phyloP scores from a whole-genome alignment of 495 filamentous ascomycete species.

The Penicillium goetzii region DNA sequence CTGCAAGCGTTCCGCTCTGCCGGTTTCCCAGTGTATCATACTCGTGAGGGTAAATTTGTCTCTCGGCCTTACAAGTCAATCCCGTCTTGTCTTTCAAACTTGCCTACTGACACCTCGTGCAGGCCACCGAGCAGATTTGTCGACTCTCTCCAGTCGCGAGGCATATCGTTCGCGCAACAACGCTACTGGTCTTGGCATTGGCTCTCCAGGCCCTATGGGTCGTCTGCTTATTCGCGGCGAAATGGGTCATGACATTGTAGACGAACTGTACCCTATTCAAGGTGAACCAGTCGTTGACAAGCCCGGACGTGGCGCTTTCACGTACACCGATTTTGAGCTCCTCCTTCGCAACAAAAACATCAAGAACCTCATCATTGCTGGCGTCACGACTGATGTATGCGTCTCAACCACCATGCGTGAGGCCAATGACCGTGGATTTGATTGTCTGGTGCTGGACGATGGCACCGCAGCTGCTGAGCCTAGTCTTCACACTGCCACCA shows the following conservation, averaged over 20 bases:
- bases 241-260: conserved; percentile 63
- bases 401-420: conserved; percentile 71
- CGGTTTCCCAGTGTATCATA: conserved; percentile 67
- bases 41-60: conserved; percentile 55
- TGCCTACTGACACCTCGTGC: conserved; percentile 21
- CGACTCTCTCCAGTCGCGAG: conserved; percentile 61
- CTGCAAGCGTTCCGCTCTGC: conserved; percentile 60
- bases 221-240: conserved; percentile 68
- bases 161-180: conserved; percentile 58
- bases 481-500: conserved; percentile 51
- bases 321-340: conserved; percentile 65
- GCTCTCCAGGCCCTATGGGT: conserved; percentile 63
- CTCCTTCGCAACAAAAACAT: conserved; percentile 64
- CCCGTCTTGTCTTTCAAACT: not conserved
- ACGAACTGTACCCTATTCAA: conserved; percentile 58
- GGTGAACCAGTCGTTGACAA: conserved; percentile 70
- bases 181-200: conserved; percentile 58
- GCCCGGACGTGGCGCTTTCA: conserved; percentile 68
- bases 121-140: conserved; percentile 66
- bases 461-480: conserved; percentile 55
- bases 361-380: conserved; percentile 66
- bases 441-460: conserved; percentile 63
- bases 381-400: conserved; percentile 73
- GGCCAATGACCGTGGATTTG: conserved; percentile 74
- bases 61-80: too few relatives aligned